Percentiles rank a stretch among this genome's conserved stretches.
Evolutionary conservation across 148 eudicot genomes (phyloP).

Genomic region (Rhododendron vialii): DNA sequence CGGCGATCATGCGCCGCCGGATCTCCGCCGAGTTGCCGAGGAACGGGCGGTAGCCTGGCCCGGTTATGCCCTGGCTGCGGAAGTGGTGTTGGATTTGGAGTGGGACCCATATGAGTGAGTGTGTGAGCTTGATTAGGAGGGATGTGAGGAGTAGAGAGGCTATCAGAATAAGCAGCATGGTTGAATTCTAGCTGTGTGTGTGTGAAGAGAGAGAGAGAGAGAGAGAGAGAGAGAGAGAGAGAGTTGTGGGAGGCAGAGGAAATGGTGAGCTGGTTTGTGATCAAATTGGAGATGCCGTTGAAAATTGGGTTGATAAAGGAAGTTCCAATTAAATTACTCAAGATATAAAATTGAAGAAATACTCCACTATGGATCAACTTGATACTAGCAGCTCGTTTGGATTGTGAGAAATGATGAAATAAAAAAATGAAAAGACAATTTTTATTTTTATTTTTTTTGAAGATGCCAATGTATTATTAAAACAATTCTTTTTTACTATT

Average conservation of each 20-base stretch:
- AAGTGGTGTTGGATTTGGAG: conserved; percentile 45
- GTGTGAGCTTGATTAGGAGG: conserved; percentile 25
- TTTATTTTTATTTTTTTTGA: too few relatives aligned
- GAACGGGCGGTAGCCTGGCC: conserved; percentile 62
- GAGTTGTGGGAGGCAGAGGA: background rate
- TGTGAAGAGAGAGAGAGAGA: too few relatives aligned
- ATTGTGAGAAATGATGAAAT: too few relatives aligned
- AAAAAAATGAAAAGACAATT: too few relatives aligned
- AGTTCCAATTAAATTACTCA: too few relatives aligned
- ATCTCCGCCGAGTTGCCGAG: conserved; percentile 57
- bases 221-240: background rate
- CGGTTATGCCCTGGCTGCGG: conserved; percentile 42
- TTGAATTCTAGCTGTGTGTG: background rate
- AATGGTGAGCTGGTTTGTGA: background rate
- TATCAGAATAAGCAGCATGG: conserved; percentile 15
- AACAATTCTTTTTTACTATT: too few relatives aligned
- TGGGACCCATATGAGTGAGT: conserved; percentile 49
- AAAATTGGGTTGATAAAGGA: background rate
- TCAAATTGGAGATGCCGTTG: background rate
- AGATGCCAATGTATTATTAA: too few relatives aligned
- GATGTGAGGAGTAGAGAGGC: background rate
- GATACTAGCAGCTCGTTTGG: too few relatives aligned
- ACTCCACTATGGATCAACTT: too few relatives aligned
- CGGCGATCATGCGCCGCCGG: conserved; percentile 36
- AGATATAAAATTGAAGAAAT: too few relatives aligned